Conservation (phyloP, 495 filamentous ascomycete species). For the Penicillium macrosclerotiorum region DNA sequence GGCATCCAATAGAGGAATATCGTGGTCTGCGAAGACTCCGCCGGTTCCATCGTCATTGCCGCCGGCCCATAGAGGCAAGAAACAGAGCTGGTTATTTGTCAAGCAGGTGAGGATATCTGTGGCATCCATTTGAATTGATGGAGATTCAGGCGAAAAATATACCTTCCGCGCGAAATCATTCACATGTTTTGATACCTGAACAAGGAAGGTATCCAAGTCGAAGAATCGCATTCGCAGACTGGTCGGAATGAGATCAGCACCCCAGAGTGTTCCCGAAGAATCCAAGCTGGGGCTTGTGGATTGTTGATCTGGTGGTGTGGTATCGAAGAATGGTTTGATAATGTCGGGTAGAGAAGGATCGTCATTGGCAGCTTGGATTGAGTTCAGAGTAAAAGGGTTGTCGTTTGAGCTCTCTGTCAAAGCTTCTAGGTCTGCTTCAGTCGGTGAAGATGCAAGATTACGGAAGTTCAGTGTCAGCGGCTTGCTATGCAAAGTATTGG, state of each 20-base stretch:
- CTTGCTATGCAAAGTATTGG: not conserved
- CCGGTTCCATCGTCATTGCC: constrained; percentile 55
- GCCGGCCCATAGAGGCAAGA: constrained; percentile 55
- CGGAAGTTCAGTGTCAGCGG: not conserved
- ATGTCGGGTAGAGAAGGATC: too few species aligned
- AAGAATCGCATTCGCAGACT: too few species aligned
- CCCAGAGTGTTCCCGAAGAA: too few species aligned
- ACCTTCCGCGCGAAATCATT: constrained; percentile 13
- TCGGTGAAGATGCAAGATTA: not conserved
- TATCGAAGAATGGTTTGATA: too few species aligned
- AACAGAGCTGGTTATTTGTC: constrained; percentile 48
- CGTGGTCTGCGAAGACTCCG: constrained; percentile 45
- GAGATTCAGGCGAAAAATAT: constrained; percentile 8
- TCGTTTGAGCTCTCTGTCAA: not conserved
- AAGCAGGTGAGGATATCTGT: constrained; percentile 49
- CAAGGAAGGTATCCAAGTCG: constrained; percentile 5
- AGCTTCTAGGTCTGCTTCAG: not conserved
- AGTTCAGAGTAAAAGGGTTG: not conserved
- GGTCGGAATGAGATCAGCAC: too few species aligned
- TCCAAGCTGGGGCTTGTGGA: too few species aligned
- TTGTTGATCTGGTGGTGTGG: too few species aligned
- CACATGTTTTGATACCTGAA: constrained; percentile 19
- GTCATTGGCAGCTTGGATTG: too few species aligned
- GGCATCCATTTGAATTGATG: constrained; percentile 14
- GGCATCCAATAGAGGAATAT: constrained; percentile 36